Base-by-base conservation (phyloP, 2,329 filamentous ascomycete species). In the Cercospora zeina region DNA sequence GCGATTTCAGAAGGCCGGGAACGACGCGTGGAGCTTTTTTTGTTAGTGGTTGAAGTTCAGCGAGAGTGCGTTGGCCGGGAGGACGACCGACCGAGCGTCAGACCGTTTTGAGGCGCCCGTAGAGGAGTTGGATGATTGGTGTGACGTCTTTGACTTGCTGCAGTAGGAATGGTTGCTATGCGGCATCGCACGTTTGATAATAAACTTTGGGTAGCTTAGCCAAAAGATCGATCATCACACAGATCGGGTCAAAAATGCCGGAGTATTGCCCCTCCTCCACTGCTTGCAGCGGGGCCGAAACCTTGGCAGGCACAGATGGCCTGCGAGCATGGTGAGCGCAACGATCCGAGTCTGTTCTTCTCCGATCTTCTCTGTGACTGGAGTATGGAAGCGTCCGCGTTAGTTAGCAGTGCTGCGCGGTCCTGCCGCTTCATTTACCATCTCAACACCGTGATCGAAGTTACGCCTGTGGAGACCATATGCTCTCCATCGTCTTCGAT, bases 121-220 rank as follows among this genome's bases (percentile, higher is more conserved):
- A 19, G 11, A 50, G 16, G 33, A 50, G 16, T 27, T 51, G 42
- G 45, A 27, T 51, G 56, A 59, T 59, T 59, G 42, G 56, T 53
- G 30, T 59, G 56, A 59, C 56, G 56, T 59, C 56, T 50, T 59
- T 31, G 56, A 59, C 33, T 59, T 59, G 54, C 56, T 51, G 13
- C 24, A 39, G 16, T 33, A 21, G 56, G 56, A 59, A 59, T 59
- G 56, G 56, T 59, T 50, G 56, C 56, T 53, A 56, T 31, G 34
- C 34, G 16, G 36, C 54, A 30, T 27, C 34, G 30, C 49, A 19
- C 10, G 49, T 34, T 34, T 34, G n/a, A n/a, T n/a, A n/a, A 55
- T 55, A 45, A 36, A 42, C 24, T 56, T 56, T 56, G 4, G 54
- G 37, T 24, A 39, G 53, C 53, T 55, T n/a, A 33, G 34, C 53